Conservation (phyloP, 2,329 filamentous ascomycete species). For the Diaporthe citriasiana region DNA sequence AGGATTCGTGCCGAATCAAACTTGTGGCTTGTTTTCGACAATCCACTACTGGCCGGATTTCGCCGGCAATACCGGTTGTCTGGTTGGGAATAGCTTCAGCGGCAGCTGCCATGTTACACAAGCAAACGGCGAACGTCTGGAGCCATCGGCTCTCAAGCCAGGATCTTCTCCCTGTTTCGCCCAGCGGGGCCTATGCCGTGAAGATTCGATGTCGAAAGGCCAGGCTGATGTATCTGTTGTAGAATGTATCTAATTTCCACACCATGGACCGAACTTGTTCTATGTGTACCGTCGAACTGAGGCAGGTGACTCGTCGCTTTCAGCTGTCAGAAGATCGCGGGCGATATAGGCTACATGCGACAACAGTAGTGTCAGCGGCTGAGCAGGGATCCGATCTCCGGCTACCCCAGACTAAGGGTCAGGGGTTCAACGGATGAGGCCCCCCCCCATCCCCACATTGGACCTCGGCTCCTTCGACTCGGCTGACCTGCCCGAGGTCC, state of each 20-base stretch:
- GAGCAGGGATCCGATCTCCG: slow-evolving; percentile 21
- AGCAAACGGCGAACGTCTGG: too few relatives aligned
- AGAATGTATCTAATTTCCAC: too few relatives aligned
- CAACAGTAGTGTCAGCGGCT: background rate
- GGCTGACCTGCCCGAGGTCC: slow-evolving; percentile 17
- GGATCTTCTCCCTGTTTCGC: background rate
- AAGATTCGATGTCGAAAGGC: background rate
- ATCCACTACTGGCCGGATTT: background rate
- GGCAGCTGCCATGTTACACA: background rate
- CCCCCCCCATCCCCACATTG: slow-evolving; percentile 33
- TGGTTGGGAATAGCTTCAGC: background rate
- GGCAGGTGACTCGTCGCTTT: slow-evolving; percentile 25
- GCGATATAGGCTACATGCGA: background rate
- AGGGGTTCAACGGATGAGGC: slow-evolving; percentile 17
- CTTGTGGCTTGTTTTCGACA: background rate
- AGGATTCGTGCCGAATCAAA: background rate
- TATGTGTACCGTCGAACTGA: background rate
- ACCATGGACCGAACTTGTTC: too few relatives aligned
- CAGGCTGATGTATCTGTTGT: too few relatives aligned
- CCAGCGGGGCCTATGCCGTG: rapidly evolving
- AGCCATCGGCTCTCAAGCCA: too few relatives aligned
- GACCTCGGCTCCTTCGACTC: slow-evolving; percentile 39
- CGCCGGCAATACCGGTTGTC: background rate
- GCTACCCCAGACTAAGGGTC: slow-evolving; percentile 28
- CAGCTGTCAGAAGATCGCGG: slow-evolving; percentile 31